Percentiles rank a stretch among this genome's conserved stretches.
These are phyloP conservation scores for Solanum piurae DNA, from an alignment of 257 asterid species.

Conservation along the genomic window DNA sequence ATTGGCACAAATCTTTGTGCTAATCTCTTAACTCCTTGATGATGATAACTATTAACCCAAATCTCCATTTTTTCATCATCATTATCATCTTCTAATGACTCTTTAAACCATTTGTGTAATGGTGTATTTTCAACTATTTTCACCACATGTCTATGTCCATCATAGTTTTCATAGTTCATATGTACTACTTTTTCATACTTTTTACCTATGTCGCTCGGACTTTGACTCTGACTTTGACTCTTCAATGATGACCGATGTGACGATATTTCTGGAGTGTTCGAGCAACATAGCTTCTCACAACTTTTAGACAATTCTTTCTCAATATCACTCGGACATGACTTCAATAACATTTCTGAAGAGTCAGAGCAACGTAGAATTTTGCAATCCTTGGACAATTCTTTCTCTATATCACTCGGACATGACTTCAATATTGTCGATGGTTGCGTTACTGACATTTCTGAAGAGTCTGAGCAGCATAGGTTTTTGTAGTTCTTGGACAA, in stretches of 20 bases:
- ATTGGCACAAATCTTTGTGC: constrained; percentile 82
- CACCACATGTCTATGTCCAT: constrained; percentile 59
- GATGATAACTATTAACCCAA: constrained; percentile 78
- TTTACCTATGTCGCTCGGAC: not conserved
- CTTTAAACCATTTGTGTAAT: constrained; percentile 59
- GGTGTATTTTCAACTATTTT: constrained; percentile 51
- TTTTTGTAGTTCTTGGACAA: not conserved
- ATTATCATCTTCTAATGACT: constrained; percentile 28
- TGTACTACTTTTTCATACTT: constrained; percentile 26
- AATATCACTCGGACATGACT: not conserved
- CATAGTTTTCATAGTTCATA: constrained; percentile 67
- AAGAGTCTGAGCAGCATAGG: not conserved
- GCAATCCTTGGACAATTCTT: not conserved
- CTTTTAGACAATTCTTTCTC: not conserved
- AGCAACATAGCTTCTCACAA: not conserved
- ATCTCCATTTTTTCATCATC: constrained; percentile 37
- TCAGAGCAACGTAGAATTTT: accelerated
- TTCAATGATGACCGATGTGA: not conserved
- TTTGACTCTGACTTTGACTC: not conserved
- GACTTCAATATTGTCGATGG: not conserved
- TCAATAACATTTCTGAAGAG: not conserved
- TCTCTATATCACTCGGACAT: not conserved
- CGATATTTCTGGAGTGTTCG: accelerated
- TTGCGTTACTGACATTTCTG: not conserved
- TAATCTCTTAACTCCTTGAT: constrained; percentile 76